Evolutionary conservation across 306 rosid species (phyloP), one percentile per base, ranked within the genome.

Genomic region (Cicer chorassanicum): DNA sequence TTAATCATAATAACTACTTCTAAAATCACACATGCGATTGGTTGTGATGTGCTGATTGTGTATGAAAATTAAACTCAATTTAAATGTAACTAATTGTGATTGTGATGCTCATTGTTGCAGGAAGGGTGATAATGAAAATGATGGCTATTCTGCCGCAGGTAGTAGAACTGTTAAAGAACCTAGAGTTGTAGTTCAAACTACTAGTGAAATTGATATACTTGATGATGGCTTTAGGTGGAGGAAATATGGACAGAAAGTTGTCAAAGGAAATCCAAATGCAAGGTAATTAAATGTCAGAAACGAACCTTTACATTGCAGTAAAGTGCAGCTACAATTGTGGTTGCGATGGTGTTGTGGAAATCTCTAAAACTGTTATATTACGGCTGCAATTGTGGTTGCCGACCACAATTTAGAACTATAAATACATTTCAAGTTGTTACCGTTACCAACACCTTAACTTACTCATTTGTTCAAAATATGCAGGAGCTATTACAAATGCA

Each of bases 151-250:
- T 4, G 66, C 71, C 68, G 51, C 89, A 0, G 99, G 83, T 54
- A 86, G 82, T 72, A 88, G 92, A 82, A 90, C 93, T 38, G 93
- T 92, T 62, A 94, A 74, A 83, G 99, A 94, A 46, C 99, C 99
- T 15, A 90, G 97, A 92, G 91, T 94, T 80, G 99, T 94, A 1
- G 97, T 94, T 81, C 99, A 94, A 79, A 92, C 99, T 24, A 92
- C 90, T 7, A 94, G 99, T 56, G 97, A 94, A 69, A 92, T 94
- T 54, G 99, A 94, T 82, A 92, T 94, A 57, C 87, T 94, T 42
- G 97, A 92, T 71, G 99, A 94, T 79, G 99, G 99, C 29, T 94
- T 86, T 77, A 85, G 99, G 61, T 94, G 99, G 99, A 92, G 97
- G 67, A 94, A 94, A 81, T 94, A 94, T 68, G 99, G 99, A 70